Conservation (phyloP, 768 basidiomycete genomes). For the Gautieria morchelliformis region DNA sequence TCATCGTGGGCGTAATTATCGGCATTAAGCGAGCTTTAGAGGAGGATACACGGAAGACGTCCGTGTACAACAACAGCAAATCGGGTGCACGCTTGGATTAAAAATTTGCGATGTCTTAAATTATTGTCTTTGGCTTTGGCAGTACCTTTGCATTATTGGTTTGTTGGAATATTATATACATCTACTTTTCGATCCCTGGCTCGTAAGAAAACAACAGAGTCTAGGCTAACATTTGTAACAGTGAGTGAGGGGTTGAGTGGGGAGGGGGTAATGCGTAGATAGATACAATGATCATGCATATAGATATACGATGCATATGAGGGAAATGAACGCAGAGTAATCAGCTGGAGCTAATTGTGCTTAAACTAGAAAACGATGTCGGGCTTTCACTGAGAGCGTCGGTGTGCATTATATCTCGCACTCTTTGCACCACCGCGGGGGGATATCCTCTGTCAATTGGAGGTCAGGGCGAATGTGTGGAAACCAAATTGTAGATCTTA, state of each 20-base stretch:
- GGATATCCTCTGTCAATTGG: neutral
- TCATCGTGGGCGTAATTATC: neutral
- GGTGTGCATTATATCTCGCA: constrained; percentile 1
- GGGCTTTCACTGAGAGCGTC: neutral
- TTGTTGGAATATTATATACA: neutral
- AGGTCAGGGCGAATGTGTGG: neutral
- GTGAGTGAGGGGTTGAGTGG: neutral
- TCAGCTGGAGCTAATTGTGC: neutral
- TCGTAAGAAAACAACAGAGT: neutral
- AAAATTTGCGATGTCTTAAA: neutral
- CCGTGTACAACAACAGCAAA: neutral
- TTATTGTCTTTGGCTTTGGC: neutral
- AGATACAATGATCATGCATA: neutral
- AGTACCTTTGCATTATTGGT: neutral
- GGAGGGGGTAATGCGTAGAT: neutral
- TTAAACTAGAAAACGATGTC: neutral
- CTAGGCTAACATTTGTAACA: neutral
- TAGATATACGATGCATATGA: neutral
- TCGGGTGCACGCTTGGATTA: constrained; percentile 4
- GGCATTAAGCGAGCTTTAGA: constrained; percentile 4
- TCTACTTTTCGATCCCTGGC: neutral
- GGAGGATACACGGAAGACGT: neutral
- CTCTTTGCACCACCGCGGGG: neutral
- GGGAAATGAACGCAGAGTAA: neutral
- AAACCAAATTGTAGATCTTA: constrained; percentile 21